A percentile compares a stretch with the other conserved stretches of the same genome.
phyloP scores from a whole-genome alignment of 2,329 filamentous ascomycete genomes.

The Colletotrichum chlorophyti region DNA sequence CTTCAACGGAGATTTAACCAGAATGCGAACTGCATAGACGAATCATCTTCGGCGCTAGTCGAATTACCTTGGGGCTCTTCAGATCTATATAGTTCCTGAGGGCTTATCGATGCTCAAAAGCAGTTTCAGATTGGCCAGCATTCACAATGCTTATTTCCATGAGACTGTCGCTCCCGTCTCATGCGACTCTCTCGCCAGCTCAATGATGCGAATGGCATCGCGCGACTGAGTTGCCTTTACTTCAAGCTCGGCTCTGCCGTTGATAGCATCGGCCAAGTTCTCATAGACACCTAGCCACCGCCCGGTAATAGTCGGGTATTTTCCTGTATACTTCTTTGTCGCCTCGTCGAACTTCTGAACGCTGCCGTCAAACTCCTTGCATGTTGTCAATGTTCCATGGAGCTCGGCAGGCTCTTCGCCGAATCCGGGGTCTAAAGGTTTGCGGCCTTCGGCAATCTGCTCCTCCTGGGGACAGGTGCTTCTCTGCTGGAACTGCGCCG shows the following conservation, averaged over 20 bases:
- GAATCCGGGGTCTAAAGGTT: slow-evolving; percentile 37
- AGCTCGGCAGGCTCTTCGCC: slow-evolving; percentile 42
- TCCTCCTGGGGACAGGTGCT: slow-evolving; percentile 45
- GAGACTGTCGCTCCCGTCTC: slow-evolving; percentile 38
- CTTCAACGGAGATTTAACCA: no score
- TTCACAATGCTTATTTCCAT: slow-evolving; percentile 30
- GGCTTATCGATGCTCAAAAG: no score
- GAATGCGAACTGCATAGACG: no score
- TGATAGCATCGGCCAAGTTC: slow-evolving; percentile 47
- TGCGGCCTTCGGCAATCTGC: slow-evolving; percentile 35
- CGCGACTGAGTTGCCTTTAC: slow-evolving; percentile 46
- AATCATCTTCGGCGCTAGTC: no score
- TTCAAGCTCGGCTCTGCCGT: slow-evolving; percentile 43
- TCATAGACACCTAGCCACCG: slow-evolving; percentile 48
- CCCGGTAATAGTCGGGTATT: slow-evolving; percentile 46
- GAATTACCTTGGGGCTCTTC: no score
- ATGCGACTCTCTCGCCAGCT: slow-evolving; percentile 48
- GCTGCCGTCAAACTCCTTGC: slow-evolving; percentile 40
- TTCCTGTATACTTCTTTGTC: slow-evolving; percentile 42
- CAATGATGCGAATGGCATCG: slow-evolving; percentile 46
- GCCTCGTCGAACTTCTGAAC: slow-evolving; percentile 39
- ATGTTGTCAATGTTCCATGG: slow-evolving; percentile 42
- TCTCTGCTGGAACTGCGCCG: slow-evolving; percentile 28
- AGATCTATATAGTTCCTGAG: not conserved
- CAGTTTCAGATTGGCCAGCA: no score